These are phyloP conservation scores for Guyanaporus albipodus DNA, from an alignment of 768 basidiomycete genomes.

Conservation along the genomic window DNA sequence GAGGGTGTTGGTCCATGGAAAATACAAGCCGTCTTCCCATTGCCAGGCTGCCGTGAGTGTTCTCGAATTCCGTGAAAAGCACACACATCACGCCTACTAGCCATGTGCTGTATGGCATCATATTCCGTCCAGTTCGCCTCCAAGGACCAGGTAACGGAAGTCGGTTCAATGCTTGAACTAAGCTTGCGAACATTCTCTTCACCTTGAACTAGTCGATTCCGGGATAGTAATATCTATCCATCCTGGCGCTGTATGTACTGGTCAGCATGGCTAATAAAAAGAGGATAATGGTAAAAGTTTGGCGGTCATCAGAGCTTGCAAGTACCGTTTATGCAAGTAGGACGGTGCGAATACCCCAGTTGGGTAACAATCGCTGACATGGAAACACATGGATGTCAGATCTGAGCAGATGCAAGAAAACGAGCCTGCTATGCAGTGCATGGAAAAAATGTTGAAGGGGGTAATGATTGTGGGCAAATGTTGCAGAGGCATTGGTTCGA, in stretches of 20 bases:
- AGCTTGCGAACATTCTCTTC: constrained; percentile 2
- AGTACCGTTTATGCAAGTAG: constrained; percentile 29
- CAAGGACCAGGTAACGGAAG: background rate
- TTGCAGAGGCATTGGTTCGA: constrained; percentile 16
- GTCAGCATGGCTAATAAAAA: constrained; percentile 3
- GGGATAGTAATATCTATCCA: background rate
- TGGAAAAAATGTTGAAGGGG: constrained; percentile 29
- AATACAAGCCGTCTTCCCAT: too few relatives aligned
- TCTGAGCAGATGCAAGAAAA: constrained; percentile 13
- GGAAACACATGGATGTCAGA: constrained; percentile 19
- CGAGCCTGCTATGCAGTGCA: constrained; percentile 24
- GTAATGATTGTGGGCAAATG: constrained; percentile 23
- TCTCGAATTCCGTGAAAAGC: too few relatives aligned
- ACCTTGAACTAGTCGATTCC: background rate
- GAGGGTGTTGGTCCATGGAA: too few relatives aligned
- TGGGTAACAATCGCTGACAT: background rate
- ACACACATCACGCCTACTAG: too few relatives aligned
- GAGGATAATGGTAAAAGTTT: constrained; percentile 1
- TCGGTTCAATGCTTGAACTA: background rate
- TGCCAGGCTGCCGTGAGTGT: too few relatives aligned
- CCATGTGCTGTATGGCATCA: constrained; percentile 1
- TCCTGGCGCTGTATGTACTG: constrained; percentile 1
- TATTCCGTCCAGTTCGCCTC: background rate
- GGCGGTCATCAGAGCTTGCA: too few relatives aligned
- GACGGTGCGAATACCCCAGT: constrained; percentile 22